Conservation (phyloP, 129 eudicot species). For the Lactuca sativa region DNA sequence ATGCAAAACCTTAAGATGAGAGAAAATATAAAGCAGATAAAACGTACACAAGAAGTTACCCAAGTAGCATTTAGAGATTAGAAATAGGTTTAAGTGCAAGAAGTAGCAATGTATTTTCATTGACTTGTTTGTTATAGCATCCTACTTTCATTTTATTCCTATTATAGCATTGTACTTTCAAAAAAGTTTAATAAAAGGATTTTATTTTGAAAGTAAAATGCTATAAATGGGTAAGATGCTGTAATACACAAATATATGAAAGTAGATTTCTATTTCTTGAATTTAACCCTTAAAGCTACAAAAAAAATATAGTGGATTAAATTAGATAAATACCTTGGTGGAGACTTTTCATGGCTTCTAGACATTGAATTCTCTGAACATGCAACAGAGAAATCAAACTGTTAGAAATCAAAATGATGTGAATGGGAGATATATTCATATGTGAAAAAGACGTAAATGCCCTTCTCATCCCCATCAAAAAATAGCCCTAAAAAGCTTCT, state of each 20-base stretch:
- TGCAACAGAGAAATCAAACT: conserved; percentile 16
- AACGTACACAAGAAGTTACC: conserved; percentile 4
- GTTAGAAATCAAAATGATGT: neutral
- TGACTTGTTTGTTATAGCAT: no score
- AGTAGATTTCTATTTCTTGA: no score
- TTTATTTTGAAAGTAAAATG: no score
- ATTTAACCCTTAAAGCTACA: neutral
- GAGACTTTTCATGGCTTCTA: conserved; percentile 44
- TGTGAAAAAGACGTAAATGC: neutral
- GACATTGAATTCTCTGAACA: conserved; percentile 50
- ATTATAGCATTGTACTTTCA: no score
- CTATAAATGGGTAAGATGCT: no score
- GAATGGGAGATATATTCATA: no score
- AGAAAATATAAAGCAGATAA: conserved; percentile 11
- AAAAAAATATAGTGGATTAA: neutral
- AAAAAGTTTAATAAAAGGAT: no score
- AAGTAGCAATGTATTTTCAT: no score
- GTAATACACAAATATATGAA: no score
- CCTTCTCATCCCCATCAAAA: neutral
- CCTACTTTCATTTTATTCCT: no score
- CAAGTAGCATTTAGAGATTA: neutral
- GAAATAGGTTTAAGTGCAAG: neutral
- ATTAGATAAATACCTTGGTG: conserved; percentile 48
- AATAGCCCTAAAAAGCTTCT: no score
- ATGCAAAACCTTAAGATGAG: neutral